Evolutionary conservation across 345 rosid species (phyloP).

Genomic region (Populus euphratica): DNA sequence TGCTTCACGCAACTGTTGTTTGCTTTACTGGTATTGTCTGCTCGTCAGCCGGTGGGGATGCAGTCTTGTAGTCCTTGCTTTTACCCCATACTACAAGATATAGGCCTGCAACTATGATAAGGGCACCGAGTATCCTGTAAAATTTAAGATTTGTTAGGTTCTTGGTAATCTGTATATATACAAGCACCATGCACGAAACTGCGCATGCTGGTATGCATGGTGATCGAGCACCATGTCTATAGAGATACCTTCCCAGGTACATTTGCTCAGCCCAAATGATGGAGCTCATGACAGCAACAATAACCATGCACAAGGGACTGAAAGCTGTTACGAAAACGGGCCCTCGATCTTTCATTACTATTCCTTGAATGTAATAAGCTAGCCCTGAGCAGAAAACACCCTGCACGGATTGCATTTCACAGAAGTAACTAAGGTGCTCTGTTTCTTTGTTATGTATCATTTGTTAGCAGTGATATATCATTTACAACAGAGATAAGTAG

Average conservation of each 20-base stretch:
- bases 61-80: constrained; percentile 50
- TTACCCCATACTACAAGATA: constrained; percentile 89
- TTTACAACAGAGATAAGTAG: too few relatives aligned
- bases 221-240: background rate
- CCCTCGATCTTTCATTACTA: constrained; percentile 74
- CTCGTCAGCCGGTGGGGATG: constrained; percentile 10
- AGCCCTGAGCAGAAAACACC: constrained; percentile 77
- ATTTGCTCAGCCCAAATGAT: constrained; percentile 73
- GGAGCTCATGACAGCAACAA: constrained; percentile 72
- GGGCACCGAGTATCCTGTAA: constrained; percentile 76
- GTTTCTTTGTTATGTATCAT: background rate
- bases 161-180: background rate
- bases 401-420: constrained; percentile 37
- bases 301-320: constrained; percentile 69
- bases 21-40: constrained; percentile 28
- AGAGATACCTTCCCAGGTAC: constrained; percentile 74
- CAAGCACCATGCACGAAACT: background rate
- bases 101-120: constrained; percentile 65
- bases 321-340: constrained; percentile 92
- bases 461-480: background rate
- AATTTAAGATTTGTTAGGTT: background rate
- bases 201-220: background rate
- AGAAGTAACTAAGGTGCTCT: background rate
- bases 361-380: constrained; percentile 71
- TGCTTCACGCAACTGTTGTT: constrained; percentile 14